Base-by-base conservation (phyloP, 2,329 filamentous ascomycete species). In the Huntiella decipiens region DNA sequence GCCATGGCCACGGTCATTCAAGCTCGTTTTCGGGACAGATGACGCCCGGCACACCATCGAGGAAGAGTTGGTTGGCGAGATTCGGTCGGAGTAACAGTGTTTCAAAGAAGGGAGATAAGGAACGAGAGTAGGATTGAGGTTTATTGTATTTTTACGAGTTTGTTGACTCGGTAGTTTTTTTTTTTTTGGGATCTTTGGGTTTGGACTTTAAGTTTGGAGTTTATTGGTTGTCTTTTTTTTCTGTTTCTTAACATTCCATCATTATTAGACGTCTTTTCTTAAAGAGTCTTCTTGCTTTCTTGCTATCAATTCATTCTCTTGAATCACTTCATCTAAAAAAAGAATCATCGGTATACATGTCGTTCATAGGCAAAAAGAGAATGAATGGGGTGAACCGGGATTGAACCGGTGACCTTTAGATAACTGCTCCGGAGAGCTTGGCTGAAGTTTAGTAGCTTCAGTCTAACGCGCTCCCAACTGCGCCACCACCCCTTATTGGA, bases 321-420 rank as follows among this genome's bases (percentile, higher is more conserved):
- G n/a, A 11, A 3, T 22, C 33, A 13, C 17, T 38, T 45, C 19
- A 12, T 22, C 6, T 22, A n/a, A 36, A 6, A 6, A n/a, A n/a
- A 36, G 11, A 15, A 36, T 16, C 34, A n/a, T 36, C 7, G 5
- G 7, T 12, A 36, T 12, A 3, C 4, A 11, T 6, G 2, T n/a
- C 11, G 12, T 32, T 17, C 2, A 36, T 31, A 19, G 33, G 40
- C n/a, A 17, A 17, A 44, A 28, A 17, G 11, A 17, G n/a, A 4
- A 5, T 34, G 15, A 0, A 2, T 48, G 47, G 47, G 43, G 47
- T 43, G 47, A 49, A 45, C 43, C 47, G 47, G 43, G 47, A 48
- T 48, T 35, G 47, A 48, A 48, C 47, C 47, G 36, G 47, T 49
- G 47, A 49, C 44, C 44, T 46, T 46, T 46, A 41, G 44, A 46